These are phyloP conservation scores for Saturnispora serradocipensis DNA, from an alignment of 805 yeast genomes.

Conservation along the genomic window DNA sequence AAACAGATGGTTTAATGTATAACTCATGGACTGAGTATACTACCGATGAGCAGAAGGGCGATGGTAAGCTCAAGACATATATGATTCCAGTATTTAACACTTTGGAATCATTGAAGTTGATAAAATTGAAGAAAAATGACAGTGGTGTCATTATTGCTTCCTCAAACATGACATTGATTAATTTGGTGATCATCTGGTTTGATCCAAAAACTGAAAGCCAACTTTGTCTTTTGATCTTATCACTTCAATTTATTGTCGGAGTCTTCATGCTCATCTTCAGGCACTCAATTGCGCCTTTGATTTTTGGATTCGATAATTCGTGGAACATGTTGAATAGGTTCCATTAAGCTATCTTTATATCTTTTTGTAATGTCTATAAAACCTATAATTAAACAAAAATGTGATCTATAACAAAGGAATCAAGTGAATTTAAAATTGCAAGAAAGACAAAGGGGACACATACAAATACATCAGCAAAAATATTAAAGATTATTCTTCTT, in stretches of 20 bases:
- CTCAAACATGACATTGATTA: slow-evolving; percentile 83
- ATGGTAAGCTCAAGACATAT: slow-evolving; percentile 19
- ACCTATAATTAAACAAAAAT: not conserved
- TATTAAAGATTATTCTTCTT: not conserved
- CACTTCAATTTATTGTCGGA: slow-evolving; percentile 59
- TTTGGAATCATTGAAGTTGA: slow-evolving; percentile 41
- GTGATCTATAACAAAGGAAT: not conserved
- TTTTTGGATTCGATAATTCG: slow-evolving; percentile 85
- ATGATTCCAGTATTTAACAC: slow-evolving; percentile 32
- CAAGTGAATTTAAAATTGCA: not conserved
- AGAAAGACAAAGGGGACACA: not conserved
- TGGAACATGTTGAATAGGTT: slow-evolving; percentile 29
- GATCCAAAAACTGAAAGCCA: slow-evolving; percentile 87
- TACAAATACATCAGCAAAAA: not conserved
- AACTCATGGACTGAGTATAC: slow-evolving; percentile 50
- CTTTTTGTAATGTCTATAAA: not conserved
- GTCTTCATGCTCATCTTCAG: slow-evolving; percentile 57
- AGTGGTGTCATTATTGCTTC: slow-evolving; percentile 31
- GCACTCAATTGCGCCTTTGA: slow-evolving; percentile 75
- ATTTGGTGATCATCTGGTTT: slow-evolving; percentile 69
- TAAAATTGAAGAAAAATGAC: slow-evolving; percentile 31
- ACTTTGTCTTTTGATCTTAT: slow-evolving; percentile 52
- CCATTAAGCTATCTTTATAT: slow-evolving; percentile 8
- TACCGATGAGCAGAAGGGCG: slow-evolving; percentile 26
- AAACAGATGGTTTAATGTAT: slow-evolving; percentile 59